Base-by-base conservation (phyloP, 768 basidiomycete genomes). In the Pleurotus pulmonarius region DNA sequence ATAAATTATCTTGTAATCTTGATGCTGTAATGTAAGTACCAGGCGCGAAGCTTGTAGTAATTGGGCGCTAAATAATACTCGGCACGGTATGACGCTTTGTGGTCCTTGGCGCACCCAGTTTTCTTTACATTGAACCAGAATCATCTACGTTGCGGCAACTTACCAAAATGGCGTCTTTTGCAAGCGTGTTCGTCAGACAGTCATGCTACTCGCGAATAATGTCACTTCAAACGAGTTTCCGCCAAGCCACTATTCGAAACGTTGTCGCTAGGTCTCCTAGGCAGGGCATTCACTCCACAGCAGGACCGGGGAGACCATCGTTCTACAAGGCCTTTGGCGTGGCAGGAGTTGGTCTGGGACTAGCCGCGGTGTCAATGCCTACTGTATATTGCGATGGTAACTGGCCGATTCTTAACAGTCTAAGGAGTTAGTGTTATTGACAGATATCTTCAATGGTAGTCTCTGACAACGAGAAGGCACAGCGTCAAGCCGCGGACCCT, bases 311-410 rank as follows among this genome's bases (percentile, higher is more conserved):
- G 15, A 34, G 39, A 20, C n/a, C 20, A 22, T 37, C 57, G 56
- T 41, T 61, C 63, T 60, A 69, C 46, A 75, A 66, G 41, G 65
- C 70, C 12, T 66, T 69, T 8, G 72, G 75, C 1, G 55, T 80
- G 18, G 70, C 72, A 22, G 73, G 77, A 25, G 59, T 76, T 40
- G 79, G 78, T 11, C 61, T 87, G 3, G 79, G 82, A 11, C 60
- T 82, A 24, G 70, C 75, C 3, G 60, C 69, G 29, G 67, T 73
- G 41, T 60, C 67, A 1, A 68, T 65, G 39, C 68, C 73, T 3
- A 64, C 65, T 29, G 68, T 83, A 18, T 69, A 79, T 56, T 86
- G 85, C 63, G 86, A 88, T 64, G 73, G 85, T 82, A 63, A 61
- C 74, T 69, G 46, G 40, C 13, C 1, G 8, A 18, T 24, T 18